phyloP scores from a whole-genome alignment of 176 grass and related monocot species.

The Triticum urartu region DNA sequence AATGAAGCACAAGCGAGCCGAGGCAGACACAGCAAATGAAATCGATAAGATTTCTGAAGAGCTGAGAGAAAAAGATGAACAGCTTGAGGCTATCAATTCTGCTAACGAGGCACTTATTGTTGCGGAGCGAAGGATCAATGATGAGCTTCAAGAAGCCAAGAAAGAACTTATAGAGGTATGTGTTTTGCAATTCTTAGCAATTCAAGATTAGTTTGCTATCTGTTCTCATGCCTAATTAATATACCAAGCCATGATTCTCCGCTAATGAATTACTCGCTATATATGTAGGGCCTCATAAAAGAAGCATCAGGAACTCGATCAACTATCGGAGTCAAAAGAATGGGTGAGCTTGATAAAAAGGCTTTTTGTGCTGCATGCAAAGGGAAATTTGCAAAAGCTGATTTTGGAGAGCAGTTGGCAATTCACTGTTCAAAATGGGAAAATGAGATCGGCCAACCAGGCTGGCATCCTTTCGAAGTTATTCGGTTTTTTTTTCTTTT shows the following conservation, averaged over 20 bases:
- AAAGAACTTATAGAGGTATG: conserved; percentile 42
- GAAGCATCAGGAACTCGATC: conserved; percentile 20
- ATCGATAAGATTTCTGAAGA: conserved; percentile 19
- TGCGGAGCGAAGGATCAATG: conserved; percentile 42
- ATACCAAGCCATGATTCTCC: not conserved
- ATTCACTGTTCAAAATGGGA: conserved; percentile 55
- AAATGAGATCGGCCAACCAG: conserved; percentile 53
- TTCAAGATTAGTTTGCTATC: not conserved
- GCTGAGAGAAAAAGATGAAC: conserved; percentile 45
- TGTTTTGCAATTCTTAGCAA: not conserved
- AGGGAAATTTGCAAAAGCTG: not conserved
- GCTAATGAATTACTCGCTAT: conserved; percentile 18
- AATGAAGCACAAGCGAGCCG: conserved; percentile 46
- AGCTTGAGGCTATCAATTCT: conserved; percentile 38
- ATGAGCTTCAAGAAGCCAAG: conserved; percentile 53
- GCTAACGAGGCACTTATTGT: conserved; percentile 46
- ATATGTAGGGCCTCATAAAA: conserved; percentile 48
- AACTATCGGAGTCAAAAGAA: conserved; percentile 67
- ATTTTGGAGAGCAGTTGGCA: no score
- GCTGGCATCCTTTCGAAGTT: conserved; percentile 71
- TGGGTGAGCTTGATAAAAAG: conserved; percentile 73
- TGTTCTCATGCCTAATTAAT: not conserved
- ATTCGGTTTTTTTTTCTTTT: not conserved
- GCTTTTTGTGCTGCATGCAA: conserved; percentile 57
- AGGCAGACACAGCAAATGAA: conserved; percentile 38